Evolutionary conservation across 371 early-diverging fungal species (phyloP), one percentile per base, ranked within the genome.

Genomic region (Mucor sp.): DNA sequence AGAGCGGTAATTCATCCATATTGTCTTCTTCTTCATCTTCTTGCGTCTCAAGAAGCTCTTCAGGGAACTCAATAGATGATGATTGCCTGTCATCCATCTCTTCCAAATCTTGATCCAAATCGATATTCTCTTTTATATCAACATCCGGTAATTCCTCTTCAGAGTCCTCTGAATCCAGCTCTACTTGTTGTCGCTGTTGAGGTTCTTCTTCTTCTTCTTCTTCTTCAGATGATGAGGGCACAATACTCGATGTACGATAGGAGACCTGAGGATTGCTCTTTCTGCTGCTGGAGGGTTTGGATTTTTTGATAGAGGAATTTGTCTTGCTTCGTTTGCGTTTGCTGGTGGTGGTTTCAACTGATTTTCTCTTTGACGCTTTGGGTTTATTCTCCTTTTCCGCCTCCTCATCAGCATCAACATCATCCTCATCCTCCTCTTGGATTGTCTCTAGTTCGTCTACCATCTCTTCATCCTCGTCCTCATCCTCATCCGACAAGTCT

Each of bases 171-270:
- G 50, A 41, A 41, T 41, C 17, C 41, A 17, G 39, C 3, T 57
- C 66, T 2, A 58, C 66, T 28, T 48, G 50, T 30, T 30, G 30
- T 30, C 6, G 30, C 6, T 30, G 30, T 7, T 65, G 65, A 11
- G 14, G 21, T 50, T 57, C 39, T 11, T 35, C 48, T 0, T 60
- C 43, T 48, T 50, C 43, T 21, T 60, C 65, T 35, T 61, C 43
- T 21, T 65, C 70, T 15, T 68, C 69, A n/a, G 60, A 60, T 17
- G 71, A 71, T 9, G 67, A 67, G 27, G 65, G 62, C 6, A 72
- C 59, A 21, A 68, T 44, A 15, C 66, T 66, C 12, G 63, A 57
- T 15, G 68, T 72, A 9, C 72, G 60, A 35, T 53, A 56, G 27
- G 53, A 27, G 27, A 53, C 27, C 6, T 53, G 41, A 5, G n/a